Evolutionary conservation across 805 yeast species (phyloP), one percentile per base, ranked within the genome.

Genomic region (Candida patagonica): DNA sequence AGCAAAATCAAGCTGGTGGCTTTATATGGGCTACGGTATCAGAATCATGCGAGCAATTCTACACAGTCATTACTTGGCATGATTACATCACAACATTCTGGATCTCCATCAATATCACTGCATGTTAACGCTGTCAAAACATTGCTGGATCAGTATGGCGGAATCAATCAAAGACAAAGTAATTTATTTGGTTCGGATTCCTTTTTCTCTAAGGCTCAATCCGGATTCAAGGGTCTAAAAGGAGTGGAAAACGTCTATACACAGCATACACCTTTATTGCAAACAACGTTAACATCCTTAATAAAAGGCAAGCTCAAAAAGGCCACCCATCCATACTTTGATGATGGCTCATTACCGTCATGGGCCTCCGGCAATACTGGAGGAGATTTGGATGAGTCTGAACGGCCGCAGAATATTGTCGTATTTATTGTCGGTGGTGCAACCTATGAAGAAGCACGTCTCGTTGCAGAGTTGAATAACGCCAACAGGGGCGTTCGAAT

Each of bases 391-490:
- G 45, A 50, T 9, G 30, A 45, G 20, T 34, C 29, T 13, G 66
- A 62, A 37, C 42, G 52, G 26, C 63, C 65, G 7, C 62, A 56
- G 41, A 62, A 61, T 34, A 52, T 63, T 12, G 47, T 66, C 21
- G 60, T 66, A 16, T 64, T 62, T 41, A 52, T 65, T 13, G 75
- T 85, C 38, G 97, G 96, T 5, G 98, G 98, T 12, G 80, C 74
- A 2, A 89, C 97, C 1, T 86, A 76, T 56, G 97, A 89, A 59
- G 99, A 92, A 57, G 84, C 94, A 0, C 72, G 96, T 45, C 61
- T 87, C 19, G 76, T 88, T 4, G 76, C 81, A 40, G 83, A 86
- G 45, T 67, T 87, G 46, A 79, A 80, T 53, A 64, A 74, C 19
- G 47, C 53, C 6, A 42, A 46, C 19, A 72, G 71, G 26, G 75